phyloP scores from a whole-genome alignment of 2,329 filamentous ascomycete species.

The Lecanoromycetidae sp. region DNA sequence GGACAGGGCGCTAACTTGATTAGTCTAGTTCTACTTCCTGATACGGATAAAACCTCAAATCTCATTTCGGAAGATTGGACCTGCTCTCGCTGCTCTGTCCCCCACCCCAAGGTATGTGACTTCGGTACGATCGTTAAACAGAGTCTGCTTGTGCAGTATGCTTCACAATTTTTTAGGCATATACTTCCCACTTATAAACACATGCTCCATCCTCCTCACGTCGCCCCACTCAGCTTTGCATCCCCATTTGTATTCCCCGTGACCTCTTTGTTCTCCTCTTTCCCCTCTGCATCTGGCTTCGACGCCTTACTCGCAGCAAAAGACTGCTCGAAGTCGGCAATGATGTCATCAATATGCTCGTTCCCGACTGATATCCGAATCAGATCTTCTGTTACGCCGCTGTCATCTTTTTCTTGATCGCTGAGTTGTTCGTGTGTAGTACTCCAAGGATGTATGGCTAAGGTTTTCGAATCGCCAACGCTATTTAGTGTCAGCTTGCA shows the following conservation, averaged over 20 bases:
- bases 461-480: conserved; percentile 87
- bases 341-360: conserved; percentile 95
- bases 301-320: conserved; percentile 52
- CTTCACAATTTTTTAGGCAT: neutral
- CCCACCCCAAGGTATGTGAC: too few relatives aligned
- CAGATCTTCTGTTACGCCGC: conserved; percentile 75
- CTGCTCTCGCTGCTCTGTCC: too few relatives aligned
- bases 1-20: too few relatives aligned
- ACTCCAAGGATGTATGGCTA: conserved; percentile 90
- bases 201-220: neutral
- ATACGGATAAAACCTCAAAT: too few relatives aligned
- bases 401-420: conserved; percentile 65
- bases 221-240: conserved; percentile 14
- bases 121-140: too few relatives aligned
- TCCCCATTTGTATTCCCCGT: conserved; percentile 9
- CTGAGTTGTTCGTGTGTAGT: conserved; percentile 89
- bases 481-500: conserved; percentile 22
- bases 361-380: conserved; percentile 93
- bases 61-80: too few relatives aligned
- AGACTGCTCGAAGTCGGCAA: conserved; percentile 86
- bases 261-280: conserved; percentile 8
- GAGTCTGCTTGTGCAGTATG: too few relatives aligned
- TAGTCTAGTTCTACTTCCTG: too few relatives aligned
- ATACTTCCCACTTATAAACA: neutral
- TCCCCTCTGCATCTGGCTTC: conserved; percentile 10